Percentiles rank a stretch among this genome's conserved stretches.
Conservation (phyloP, 768 basidiomycete genomes). For the Kondoa malvinella region DNA sequence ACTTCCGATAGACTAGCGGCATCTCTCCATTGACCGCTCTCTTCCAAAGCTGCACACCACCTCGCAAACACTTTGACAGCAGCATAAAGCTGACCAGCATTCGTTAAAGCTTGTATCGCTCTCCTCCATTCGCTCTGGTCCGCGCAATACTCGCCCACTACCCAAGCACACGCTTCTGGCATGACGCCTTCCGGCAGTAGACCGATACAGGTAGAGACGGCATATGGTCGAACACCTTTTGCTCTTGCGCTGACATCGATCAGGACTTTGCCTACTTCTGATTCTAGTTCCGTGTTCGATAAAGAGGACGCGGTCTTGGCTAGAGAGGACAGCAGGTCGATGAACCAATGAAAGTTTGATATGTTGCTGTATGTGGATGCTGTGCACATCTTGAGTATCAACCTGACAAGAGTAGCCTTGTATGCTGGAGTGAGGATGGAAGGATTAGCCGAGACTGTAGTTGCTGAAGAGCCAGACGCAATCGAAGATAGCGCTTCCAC, state of each 20-base stretch:
- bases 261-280: conserved; percentile 61
- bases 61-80: conserved; percentile 6
- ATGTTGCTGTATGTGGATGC: conserved; percentile 63
- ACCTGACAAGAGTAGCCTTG: conserved; percentile 60
- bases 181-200: conserved; percentile 59
- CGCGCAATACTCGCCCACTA: conserved; percentile 76
- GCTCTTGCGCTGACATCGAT: conserved; percentile 77
- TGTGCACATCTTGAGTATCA: conserved; percentile 56
- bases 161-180: conserved; percentile 50
- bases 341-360: conserved; percentile 90
- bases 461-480: conserved; percentile 13
- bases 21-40: not conserved
- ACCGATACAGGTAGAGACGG: conserved; percentile 67
- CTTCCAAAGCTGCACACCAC: conserved; percentile 1
- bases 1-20: not conserved
- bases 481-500: conserved; percentile 32
- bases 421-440: conserved; percentile 53
- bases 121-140: not conserved
- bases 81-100: not conserved
- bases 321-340: conserved; percentile 82
- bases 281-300: conserved; percentile 43
- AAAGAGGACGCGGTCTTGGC: conserved; percentile 52
- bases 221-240: conserved; percentile 52
- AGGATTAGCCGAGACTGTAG: conserved; percentile 24
- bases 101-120: not conserved